Evolutionary conservation across 129 eudicot genomes (phyloP), one percentile per base, ranked within the genome.

Genomic region (Tagetes patula): DNA sequence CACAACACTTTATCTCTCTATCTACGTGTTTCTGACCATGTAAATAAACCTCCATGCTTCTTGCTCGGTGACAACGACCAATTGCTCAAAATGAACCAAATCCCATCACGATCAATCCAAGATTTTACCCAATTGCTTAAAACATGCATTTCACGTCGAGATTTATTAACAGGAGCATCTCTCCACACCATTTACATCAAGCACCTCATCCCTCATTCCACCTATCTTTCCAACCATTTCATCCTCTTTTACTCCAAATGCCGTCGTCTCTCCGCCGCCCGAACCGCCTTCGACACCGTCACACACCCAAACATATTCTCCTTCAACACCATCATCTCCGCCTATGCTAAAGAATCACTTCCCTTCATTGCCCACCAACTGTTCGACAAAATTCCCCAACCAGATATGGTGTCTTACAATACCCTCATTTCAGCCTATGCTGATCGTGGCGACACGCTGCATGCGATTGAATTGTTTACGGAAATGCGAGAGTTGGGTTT

Each of bases 211-310:
- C 89, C 94, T 8, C 75, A 80, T 20, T 79, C 88, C 39, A 83
- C 83, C 58, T 87, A 83, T 27, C 79, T 88, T 14, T 83, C 96
- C 80, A 91, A 88, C 77, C 96, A 91, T 75, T 91, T 91, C 86
- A 83, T 84, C 71, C 87, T 91, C 74, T 85, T 91, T 41, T 91
- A 91, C 92, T 88, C 97, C 81, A 86, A 86, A 82, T 91, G 97
- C 75, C 80, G 90, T 81, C 76, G 75, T 63, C 84, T 91, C 38
- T 43, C 85, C 58, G 78, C 88, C 56, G 92, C 97, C 70, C 87
- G 80, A 30, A 75, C 49, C 40, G 88, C 86, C 65, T 91, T 91
- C 65, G 80, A 86, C 42, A 40, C 33, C 58, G 75, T 75, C 72
- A 58, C 67, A 31, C 42, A 77, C 69, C 97, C 92, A 76, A 91